These are phyloP conservation scores for Asterionellopsis glacialis DNA, from an alignment of 108 stramenopile genomes.

Conservation along the genomic window DNA sequence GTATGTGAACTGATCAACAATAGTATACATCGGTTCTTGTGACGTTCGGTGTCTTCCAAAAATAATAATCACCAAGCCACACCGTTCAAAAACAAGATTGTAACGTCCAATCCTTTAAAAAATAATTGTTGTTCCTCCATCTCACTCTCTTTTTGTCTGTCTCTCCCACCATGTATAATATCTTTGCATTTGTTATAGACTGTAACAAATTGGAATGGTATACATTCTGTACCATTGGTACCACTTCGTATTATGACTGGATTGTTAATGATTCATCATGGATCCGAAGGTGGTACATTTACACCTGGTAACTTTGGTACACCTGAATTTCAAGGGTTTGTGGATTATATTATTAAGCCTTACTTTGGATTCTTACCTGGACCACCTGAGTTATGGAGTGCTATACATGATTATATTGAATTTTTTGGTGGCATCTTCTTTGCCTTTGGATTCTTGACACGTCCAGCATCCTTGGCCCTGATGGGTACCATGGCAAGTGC, in stretches of 20 bases:
- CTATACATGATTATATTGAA: constrained; percentile 43
- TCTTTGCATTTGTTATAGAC: constrained; percentile 6
- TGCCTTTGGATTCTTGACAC: constrained; percentile 38
- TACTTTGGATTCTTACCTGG: constrained; percentile 45
- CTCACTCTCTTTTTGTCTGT: too few relatives aligned
- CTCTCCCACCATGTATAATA: too few relatives aligned
- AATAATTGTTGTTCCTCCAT: too few relatives aligned
- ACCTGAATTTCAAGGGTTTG: constrained; percentile 42
- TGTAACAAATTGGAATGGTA: constrained; percentile 37
- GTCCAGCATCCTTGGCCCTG: constrained; percentile 44
- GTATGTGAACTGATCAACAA: too few relatives aligned
- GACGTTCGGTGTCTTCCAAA: too few relatives aligned
- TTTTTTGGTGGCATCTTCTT: constrained; percentile 39
- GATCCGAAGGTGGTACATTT: constrained; percentile 26
- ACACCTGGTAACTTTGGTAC: constrained; percentile 25
- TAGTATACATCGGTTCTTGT: too few relatives aligned
- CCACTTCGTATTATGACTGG: constrained; percentile 37
- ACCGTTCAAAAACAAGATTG: too few relatives aligned
- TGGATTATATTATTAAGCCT: constrained; percentile 30
- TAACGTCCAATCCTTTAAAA: too few relatives aligned
- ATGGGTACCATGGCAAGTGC: constrained; percentile 34
- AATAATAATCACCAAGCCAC: too few relatives aligned
- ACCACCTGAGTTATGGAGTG: constrained; percentile 27
- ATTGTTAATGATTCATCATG: constrained; percentile 48
- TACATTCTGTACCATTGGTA: constrained; percentile 44